Conservation (phyloP, 495 filamentous ascomycete genomes). For the Talaromyces wortmannii region DNA sequence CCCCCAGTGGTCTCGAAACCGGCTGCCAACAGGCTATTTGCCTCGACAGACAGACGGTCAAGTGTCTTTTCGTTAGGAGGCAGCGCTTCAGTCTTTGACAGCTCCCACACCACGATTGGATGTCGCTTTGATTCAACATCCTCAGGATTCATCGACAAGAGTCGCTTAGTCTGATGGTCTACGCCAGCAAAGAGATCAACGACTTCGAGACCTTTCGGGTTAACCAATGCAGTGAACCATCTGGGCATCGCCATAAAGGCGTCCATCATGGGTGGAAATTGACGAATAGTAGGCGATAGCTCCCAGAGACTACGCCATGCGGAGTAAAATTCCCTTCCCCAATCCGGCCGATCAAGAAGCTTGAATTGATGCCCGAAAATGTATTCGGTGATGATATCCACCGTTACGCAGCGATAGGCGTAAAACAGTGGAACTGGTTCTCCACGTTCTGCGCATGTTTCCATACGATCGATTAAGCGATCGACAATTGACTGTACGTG, state of each 20-base stretch:
- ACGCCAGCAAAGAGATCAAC: neutral
- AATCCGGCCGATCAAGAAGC: slow-evolving; percentile 9
- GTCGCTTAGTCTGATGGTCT: neutral
- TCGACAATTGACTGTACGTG: slow-evolving; percentile 25
- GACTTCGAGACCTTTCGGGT: slow-evolving; percentile 1
- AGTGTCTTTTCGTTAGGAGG: slow-evolving; percentile 17
- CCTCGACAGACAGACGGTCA: slow-evolving; percentile 17
- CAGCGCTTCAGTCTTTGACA: slow-evolving; percentile 8
- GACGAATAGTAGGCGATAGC: neutral
- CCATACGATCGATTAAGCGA: slow-evolving; percentile 19
- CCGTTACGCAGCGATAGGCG: slow-evolving; percentile 30
- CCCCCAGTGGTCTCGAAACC: slow-evolving; percentile 28
- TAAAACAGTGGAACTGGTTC: slow-evolving; percentile 23
- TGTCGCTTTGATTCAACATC: slow-evolving; percentile 1
- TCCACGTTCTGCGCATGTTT: slow-evolving; percentile 1
- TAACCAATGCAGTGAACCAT: neutral
- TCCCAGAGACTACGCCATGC: slow-evolving; percentile 4
- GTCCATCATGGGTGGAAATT: slow-evolving; percentile 18
- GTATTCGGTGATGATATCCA: slow-evolving; percentile 40
- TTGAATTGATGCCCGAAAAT: slow-evolving; percentile 19
- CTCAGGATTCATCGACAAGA: neutral
- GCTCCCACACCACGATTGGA: neutral
- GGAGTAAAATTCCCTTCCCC: slow-evolving; percentile 1
- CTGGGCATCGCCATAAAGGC: slow-evolving; percentile 16
- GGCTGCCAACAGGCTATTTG: slow-evolving; percentile 16